A percentile compares a stretch with the other conserved stretches of the same genome.
Conservation (phyloP, 768 basidiomycete genomes). For the Vararia minispora region DNA sequence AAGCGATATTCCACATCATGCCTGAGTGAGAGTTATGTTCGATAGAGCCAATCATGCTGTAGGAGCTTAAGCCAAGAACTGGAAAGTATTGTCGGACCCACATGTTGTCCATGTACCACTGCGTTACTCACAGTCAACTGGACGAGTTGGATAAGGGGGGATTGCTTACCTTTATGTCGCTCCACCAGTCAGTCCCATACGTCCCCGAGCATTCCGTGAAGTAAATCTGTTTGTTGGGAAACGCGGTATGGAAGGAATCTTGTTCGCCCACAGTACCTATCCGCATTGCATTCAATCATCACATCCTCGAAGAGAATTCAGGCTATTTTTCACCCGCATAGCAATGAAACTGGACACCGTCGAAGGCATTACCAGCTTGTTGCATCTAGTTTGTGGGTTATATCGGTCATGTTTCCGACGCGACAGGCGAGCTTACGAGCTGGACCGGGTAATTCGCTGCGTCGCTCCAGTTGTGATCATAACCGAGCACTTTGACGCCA, state of each 20-base stretch:
- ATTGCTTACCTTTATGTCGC: slow-evolving; percentile 73
- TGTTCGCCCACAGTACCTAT: slow-evolving; percentile 38
- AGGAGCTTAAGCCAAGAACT: slow-evolving; percentile 13
- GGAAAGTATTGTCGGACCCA: no score
- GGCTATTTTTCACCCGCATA: no score
- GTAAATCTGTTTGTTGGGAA: slow-evolving; percentile 46
- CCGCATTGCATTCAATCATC: no score
- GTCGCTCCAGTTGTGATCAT: slow-evolving; percentile 64
- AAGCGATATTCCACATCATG: slow-evolving; percentile 70
- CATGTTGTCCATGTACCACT: slow-evolving; percentile 68
- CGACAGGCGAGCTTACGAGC: slow-evolving; percentile 27
- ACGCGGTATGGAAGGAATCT: slow-evolving; percentile 41
- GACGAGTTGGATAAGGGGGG: no score
- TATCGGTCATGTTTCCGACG: background rate
- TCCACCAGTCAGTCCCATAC: slow-evolving; percentile 67
- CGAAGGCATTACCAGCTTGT: slow-evolving; percentile 39
- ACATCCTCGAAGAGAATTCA: no score
- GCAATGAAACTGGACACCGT: slow-evolving; percentile 65
- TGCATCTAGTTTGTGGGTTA: slow-evolving; percentile 33
- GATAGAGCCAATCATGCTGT: slow-evolving; percentile 30
- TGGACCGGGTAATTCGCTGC: slow-evolving; percentile 52
- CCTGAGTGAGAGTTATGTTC: slow-evolving; percentile 32
- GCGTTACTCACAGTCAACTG: no score
- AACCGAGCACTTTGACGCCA: slow-evolving; percentile 46
- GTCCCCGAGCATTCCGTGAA: slow-evolving; percentile 58